Evolutionary conservation across 2,329 filamentous ascomycete species (phyloP), one percentile per base, ranked within the genome.

Genomic region (Hymenoscyphus repandus): DNA sequence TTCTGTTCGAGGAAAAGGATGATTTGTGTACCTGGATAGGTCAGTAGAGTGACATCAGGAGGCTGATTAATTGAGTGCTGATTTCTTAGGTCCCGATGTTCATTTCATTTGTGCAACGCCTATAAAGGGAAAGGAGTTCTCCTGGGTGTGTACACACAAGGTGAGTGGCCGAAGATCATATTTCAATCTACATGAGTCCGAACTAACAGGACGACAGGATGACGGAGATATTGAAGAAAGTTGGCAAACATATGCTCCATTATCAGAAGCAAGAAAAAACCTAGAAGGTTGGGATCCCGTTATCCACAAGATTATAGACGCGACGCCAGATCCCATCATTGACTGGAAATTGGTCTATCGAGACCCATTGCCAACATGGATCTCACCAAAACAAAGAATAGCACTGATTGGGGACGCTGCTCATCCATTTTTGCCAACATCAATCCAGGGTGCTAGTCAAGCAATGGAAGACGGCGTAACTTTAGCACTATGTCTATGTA

Each of bases 331-430:
- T 15, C 55, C 59, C 1, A 39, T 62, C 12, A 59, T 61, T 11
- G 64, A 67, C 34, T 67, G 61, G 60, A 65, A 66, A 45, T 48
- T 68, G 13, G 59, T 66, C 3, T 62, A 60, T 60, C 41, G 59
- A 58, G 50, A 65, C 50, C 60, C 65, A 1, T 54, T 66, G 10
- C 60, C 64, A 27, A 62, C 57, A 1, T 68, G 64, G 64, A 49
- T 54, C 11, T 53, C 51, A 4, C 46, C 46, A 18, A 43, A 43
- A 30, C 32, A 34, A n/a, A 22, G 51, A 6, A 63, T 85, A 18
- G 80, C 74, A 0, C 63, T 86, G 0, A 65, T 87, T 0, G 84
- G 84, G 0, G 84, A 87, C 59, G 82, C 83, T 0, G 83, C 81
- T 0, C 84, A 88, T 63, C 82, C 84, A 0, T 86, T 86, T 59